Evolutionary conservation across 2,329 filamentous ascomycete species (phyloP).

Genomic region (Ceratocystis eucalypticola): DNA sequence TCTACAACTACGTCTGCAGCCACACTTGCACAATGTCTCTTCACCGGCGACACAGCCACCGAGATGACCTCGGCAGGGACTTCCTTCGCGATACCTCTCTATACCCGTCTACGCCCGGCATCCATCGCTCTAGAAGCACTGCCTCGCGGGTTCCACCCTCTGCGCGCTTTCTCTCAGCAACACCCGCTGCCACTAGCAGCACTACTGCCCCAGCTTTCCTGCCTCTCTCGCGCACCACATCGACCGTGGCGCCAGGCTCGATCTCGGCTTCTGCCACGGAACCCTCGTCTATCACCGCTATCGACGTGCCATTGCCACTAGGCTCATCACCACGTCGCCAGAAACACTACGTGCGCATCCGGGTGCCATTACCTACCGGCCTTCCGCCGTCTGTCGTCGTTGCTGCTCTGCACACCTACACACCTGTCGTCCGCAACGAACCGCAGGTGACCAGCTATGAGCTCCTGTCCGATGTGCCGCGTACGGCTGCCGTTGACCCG

Average conservation of each 20-base stretch:
- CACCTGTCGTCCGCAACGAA: constrained; percentile 32
- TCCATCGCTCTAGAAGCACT: constrained; percentile 3
- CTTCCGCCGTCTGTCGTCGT: constrained; percentile 30
- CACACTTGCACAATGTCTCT: neutral
- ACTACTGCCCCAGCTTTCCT: constrained; percentile 5
- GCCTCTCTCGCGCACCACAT: constrained; percentile 5
- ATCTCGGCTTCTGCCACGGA: constrained; percentile 25
- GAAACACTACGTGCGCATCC: constrained; percentile 26
- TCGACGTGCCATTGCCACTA: constrained; percentile 19
- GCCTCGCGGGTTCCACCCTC: neutral
- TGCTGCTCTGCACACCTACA: constrained; percentile 29
- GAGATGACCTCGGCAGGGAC: neutral
- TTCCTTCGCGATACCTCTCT: neutral
- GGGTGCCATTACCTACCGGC: constrained; percentile 31
- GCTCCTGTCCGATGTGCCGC: constrained; percentile 26
- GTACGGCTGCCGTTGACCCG: constrained; percentile 29
- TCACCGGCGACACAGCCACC: constrained; percentile 1
- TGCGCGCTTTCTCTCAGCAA: neutral
- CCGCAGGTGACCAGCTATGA: constrained; percentile 28
- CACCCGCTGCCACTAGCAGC: neutral
- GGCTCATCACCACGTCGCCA: constrained; percentile 19
- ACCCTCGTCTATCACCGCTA: constrained; percentile 16
- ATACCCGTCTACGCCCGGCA: neutral
- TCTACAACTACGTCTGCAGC: too few species aligned
- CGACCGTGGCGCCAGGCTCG: constrained; percentile 1